These are phyloP conservation scores for Ophiostoma fasciatum DNA, from an alignment of 2,329 filamentous ascomycete genomes.

Conservation along the genomic window DNA sequence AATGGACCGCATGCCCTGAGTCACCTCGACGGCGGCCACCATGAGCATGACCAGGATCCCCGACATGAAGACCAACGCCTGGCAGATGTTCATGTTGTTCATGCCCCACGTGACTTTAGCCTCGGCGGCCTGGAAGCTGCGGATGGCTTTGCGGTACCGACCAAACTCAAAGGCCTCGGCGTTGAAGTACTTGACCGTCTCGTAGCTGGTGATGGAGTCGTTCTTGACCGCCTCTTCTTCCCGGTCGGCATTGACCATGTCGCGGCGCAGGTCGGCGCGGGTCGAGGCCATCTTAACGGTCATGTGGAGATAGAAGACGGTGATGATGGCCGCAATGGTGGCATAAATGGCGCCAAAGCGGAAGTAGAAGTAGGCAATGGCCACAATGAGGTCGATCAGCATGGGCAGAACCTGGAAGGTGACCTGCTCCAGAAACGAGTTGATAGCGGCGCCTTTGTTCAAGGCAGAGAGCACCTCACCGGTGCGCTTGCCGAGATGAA, in stretches of 20 bases:
- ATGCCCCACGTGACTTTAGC: slow-evolving; percentile 63
- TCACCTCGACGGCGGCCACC: slow-evolving; percentile 64
- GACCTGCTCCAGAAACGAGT: slow-evolving; percentile 88
- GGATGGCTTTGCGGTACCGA: slow-evolving; percentile 56
- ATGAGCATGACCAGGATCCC: slow-evolving; percentile 59
- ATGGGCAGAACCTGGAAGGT: slow-evolving; percentile 94
- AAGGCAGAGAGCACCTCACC: slow-evolving; percentile 90
- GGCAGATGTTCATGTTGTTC: slow-evolving; percentile 67
- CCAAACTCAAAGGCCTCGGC: slow-evolving; percentile 66
- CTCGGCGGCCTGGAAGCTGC: slow-evolving; percentile 58
- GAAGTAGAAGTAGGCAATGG: slow-evolving; percentile 66
- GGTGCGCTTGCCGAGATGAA: slow-evolving; percentile 91
- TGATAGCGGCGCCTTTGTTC: slow-evolving; percentile 92
- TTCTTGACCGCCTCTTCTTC: slow-evolving; percentile 98
- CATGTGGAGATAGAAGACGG: slow-evolving; percentile 91
- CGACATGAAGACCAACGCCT: slow-evolving; percentile 66
- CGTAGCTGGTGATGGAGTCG: slow-evolving; percentile 97
- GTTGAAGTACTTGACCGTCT: slow-evolving; percentile 87
- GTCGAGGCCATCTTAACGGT: slow-evolving; percentile 94
- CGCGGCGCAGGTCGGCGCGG: slow-evolving; percentile 74
- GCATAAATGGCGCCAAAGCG: slow-evolving; percentile 81
- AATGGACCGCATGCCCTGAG: slow-evolving; percentile 46
- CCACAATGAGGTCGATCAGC: slow-evolving; percentile 76
- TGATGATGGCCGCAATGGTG: slow-evolving; percentile 76
- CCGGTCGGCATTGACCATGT: slow-evolving; percentile 89